Conservation (phyloP, 805 yeast genomes). For the Pichia nakasei region DNA sequence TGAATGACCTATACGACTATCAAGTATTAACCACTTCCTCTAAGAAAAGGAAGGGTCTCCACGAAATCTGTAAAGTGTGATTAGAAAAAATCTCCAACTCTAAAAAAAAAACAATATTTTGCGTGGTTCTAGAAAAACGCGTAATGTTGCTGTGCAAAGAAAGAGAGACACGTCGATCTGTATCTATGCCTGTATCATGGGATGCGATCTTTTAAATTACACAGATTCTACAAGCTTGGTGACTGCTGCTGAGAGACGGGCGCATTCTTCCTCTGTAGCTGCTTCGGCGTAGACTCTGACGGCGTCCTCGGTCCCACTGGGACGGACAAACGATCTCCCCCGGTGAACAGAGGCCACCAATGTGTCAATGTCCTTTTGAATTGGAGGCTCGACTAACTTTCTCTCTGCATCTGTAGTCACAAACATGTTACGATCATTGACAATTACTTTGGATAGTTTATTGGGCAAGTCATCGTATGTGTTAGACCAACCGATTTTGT, state of each 20-base stretch:
- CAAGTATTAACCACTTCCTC: too few relatives aligned
- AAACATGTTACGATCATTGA: constrained; percentile 71
- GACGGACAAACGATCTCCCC: constrained; percentile 90
- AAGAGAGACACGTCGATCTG: background rate
- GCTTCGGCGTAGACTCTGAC: constrained; percentile 96
- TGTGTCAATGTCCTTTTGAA: constrained; percentile 66
- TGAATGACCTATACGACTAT: too few relatives aligned
- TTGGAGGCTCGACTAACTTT: constrained; percentile 57
- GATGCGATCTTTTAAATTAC: too few relatives aligned
- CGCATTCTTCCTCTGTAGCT: constrained; percentile 38
- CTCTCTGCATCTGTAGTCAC: constrained; percentile 89
- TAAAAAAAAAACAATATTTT: too few relatives aligned
- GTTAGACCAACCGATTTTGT: constrained; percentile 65
- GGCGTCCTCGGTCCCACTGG: constrained; percentile 97
- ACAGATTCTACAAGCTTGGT: constrained; percentile 2
- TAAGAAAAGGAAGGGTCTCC: too few relatives aligned
- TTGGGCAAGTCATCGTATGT: constrained; percentile 85
- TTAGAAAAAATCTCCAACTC: too few relatives aligned
- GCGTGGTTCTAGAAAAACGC: too few relatives aligned
- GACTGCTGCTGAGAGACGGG: constrained; percentile 34
- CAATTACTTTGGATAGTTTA: constrained; percentile 69
- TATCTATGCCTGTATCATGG: too few relatives aligned
- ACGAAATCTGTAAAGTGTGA: too few relatives aligned
- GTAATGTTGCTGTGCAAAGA: too few relatives aligned
- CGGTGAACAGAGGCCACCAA: constrained; percentile 37